Percentiles rank a stretch among this genome's conserved stretches.
These are phyloP conservation scores for Apiospora kogelbergensis DNA, from an alignment of 2,329 filamentous ascomycete genomes.

Conservation along the genomic window DNA sequence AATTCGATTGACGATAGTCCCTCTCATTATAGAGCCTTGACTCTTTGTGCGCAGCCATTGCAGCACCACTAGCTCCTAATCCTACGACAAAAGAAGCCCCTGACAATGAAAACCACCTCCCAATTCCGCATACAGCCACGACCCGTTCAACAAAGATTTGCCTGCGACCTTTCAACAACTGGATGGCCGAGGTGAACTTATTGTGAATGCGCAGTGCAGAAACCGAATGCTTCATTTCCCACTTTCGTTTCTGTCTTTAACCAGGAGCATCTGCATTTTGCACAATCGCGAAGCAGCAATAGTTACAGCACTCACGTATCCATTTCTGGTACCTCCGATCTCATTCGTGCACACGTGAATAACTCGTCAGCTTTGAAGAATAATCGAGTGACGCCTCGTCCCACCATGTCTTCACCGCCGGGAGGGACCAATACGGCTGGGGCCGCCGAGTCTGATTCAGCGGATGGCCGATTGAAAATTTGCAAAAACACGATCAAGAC, in stretches of 20 bases:
- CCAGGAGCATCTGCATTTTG: not conserved
- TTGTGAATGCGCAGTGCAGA: not conserved
- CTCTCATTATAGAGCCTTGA: not conserved
- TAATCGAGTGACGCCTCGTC: not conserved
- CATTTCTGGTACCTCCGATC: not conserved
- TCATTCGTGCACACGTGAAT: too few relatives aligned
- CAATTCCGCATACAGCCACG: not conserved
- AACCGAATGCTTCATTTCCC: not conserved
- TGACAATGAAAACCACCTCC: not conserved
- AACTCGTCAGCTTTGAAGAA: not conserved
- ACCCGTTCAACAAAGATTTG: not conserved
- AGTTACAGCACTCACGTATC: not conserved
- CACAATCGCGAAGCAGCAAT: not conserved
- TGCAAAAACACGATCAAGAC: not conserved
- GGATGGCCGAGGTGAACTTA: not conserved
- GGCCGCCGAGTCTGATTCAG: too few relatives aligned
- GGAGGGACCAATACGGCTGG: not conserved
- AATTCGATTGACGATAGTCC: not conserved
- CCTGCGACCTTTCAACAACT: not conserved
- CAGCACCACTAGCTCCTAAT: not conserved
- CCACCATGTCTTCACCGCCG: not conserved
- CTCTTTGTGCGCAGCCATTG: not conserved
- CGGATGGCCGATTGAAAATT: fast-evolving
- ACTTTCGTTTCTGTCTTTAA: not conserved
- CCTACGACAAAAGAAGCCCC: not conserved